Evolutionary conservation across 805 yeast genomes (phyloP), one percentile per base, ranked within the genome.

Genomic region (Candida nonsorbophila): DNA sequence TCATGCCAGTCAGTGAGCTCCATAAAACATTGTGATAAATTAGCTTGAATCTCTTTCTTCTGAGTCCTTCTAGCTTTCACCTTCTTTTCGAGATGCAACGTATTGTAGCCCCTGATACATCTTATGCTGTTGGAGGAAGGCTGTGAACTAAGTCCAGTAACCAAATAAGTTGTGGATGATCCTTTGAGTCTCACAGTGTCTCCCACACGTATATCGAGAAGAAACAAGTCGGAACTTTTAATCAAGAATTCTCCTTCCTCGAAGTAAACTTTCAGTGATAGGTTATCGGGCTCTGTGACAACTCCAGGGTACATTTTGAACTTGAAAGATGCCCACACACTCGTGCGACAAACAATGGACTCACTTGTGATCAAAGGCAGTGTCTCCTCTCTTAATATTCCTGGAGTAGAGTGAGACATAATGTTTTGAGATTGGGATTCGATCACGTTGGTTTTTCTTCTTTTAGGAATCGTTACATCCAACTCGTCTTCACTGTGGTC

Each of bases 21-120:
- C 67, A 66, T 62, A 27, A 40, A 55, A 20, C 62, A 44, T 14
- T 52, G 52, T 26, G 55, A 40, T n/a, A 65, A 30, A 2, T 49
- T 42, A 2, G 57, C 53, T n/a, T 32, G 28, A 30, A 32, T 35
- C 31, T 46, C 56, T 20, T 31, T 36, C n/a, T 16, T 32, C 25
- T 37, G 40, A 21, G 24, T 32, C 14, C 15, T 14, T n/a, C 25
- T 20, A 8, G 26, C 16, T 28, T 38, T 42, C n/a, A 40, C 38
- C 19, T 28, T 44, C 42, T 49, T 38, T 35, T 44, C 56, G 5
- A 64, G 51, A 37, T 56, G 53, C 3, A 76, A 69, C 0, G 64
- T 55, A 44, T 77, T 77, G 42, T 59, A 79, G 0, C 87, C 87
- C 38, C 86, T 56, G 33, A 76, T 60, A 45, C 86, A 79, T 27